Evolutionary conservation across 78 protist genomes (phyloP).

Genomic region (Andalucia godoyi): DNA sequence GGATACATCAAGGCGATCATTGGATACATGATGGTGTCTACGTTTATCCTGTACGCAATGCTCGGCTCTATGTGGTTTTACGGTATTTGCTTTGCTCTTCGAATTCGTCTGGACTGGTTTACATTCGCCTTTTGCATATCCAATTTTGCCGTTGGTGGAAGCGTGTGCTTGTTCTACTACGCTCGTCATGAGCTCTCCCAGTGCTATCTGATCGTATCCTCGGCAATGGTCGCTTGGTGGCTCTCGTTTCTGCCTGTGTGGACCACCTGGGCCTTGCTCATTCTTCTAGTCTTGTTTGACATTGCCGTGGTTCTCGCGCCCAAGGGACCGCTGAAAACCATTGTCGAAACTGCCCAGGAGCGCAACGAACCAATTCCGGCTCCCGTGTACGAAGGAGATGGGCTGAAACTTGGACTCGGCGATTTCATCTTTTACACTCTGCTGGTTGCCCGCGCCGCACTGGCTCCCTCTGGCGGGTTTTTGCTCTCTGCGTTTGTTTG

Average conservation of each 20-base stretch:
- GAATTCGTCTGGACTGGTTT: slow-evolving; percentile 26
- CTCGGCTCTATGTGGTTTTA: slow-evolving; percentile 2
- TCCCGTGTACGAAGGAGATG: slow-evolving; percentile 49
- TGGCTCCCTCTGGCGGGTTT: too few species aligned
- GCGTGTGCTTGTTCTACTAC: slow-evolving; percentile 57
- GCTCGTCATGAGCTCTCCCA: slow-evolving; percentile 50
- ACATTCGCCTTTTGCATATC: slow-evolving; percentile 39
- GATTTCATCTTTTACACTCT: slow-evolving; percentile 91
- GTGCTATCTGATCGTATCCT: slow-evolving; percentile 42
- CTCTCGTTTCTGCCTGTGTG: slow-evolving; percentile 79
- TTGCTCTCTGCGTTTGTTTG: slow-evolving; percentile 56
- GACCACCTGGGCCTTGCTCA: slow-evolving; percentile 82
- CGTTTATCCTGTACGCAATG: not conserved
- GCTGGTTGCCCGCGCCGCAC: slow-evolving; percentile 79
- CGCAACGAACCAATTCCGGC: slow-evolving; percentile 86
- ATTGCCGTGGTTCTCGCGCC: slow-evolving; percentile 83
- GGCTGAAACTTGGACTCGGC: slow-evolving; percentile 91
- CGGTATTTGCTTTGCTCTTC: not conserved
- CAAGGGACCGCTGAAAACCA: slow-evolving; percentile 73
- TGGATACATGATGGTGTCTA: slow-evolving; percentile 4
- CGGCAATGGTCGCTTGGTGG: slow-evolving; percentile 49
- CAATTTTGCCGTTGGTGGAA: slow-evolving; percentile 83
- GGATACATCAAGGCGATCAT: slow-evolving; percentile 24
- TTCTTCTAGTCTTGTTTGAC: slow-evolving; percentile 69
- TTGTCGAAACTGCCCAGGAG: slow-evolving; percentile 82